Evolutionary conservation across 116 monocot species (phyloP), one percentile per base, ranked within the genome.

Genomic region (Zostera marina): DNA sequence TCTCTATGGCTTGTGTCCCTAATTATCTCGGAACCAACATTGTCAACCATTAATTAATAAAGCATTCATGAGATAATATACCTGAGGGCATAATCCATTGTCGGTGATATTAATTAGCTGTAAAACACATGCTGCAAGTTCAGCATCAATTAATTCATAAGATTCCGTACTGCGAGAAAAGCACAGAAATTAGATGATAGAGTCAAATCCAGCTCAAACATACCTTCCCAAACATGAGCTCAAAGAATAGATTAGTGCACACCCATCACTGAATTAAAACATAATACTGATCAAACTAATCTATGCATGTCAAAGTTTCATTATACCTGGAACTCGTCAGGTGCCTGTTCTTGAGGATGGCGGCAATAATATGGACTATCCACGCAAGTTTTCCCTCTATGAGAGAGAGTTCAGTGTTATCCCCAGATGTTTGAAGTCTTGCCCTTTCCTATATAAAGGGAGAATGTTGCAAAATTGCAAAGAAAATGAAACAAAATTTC

Each of bases 121-220:
- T 47, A 98, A 72, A 62, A 98, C 98, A 69, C 78, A 91, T 59
- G 91, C 98, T 51, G 98, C 83, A 70, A 98, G 98, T 64, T 98
- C 98, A 47, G 98, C 98, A 81, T 98, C 98, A 70, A 90, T 80
- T 58, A 83, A 16, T 71, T 98, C 98, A 53, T 98, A 91, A 51
- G 91, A 79, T 54, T 98, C 98, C 47, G 60, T 53, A 66, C 86
- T 98, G 65, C 58, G 67, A 52, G 7, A 41, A 12, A 4, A 57
- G 24, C 40, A 47, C 9, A 24, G 3, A 21, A 52, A 55, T 54
- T 19, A 53, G 13, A 21, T 21, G 11, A 38, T 56, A 38, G 32
- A 44, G 8, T 1, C 59, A 46, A 43, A 61, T 59, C 20, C 59
- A 59, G 5, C 40, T 43, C 59, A 59, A 59, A 41, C 10, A 11